A percentile compares a stretch with the other conserved stretches of the same genome.
phyloP scores from a whole-genome alignment of 169 alveolate species.

The Plasmodium cynomolgi region DNA sequence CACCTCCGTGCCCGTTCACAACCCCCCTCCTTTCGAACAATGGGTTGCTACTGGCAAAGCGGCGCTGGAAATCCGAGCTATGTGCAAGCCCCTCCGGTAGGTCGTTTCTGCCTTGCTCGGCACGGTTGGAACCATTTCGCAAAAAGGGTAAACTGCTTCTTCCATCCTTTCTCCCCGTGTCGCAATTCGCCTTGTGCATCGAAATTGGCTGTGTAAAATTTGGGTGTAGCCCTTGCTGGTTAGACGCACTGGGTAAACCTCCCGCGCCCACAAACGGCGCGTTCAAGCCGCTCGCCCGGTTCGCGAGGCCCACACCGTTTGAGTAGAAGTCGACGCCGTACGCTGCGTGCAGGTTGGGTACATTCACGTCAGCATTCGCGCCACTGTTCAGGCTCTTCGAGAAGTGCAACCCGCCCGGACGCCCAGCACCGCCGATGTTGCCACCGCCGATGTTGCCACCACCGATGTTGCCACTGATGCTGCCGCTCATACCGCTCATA shows the following conservation, averaged over 20 bases:
- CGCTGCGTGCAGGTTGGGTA: background rate
- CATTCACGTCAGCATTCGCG: background rate
- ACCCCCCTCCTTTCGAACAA: background rate
- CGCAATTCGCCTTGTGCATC: background rate
- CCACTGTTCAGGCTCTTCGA: slow-evolving; percentile 40
- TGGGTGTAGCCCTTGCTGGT: background rate
- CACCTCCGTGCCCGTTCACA: background rate
- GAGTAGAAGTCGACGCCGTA: background rate
- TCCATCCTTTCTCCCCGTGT: background rate
- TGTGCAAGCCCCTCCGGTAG: background rate
- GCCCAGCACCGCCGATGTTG: background rate
- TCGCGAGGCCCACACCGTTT: background rate
- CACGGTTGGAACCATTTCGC: background rate
- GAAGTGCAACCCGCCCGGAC: background rate
- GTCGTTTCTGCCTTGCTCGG: background rate
- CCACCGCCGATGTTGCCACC: background rate
- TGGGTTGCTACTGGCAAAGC: background rate
- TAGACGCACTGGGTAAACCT: background rate
- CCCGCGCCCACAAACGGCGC: background rate
- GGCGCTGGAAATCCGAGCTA: background rate
- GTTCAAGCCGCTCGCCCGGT: background rate
- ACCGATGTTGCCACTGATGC: background rate
- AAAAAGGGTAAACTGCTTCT: background rate
- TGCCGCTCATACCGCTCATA: background rate
- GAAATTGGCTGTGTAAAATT: background rate